These are phyloP conservation scores for Aaosphaeria arxii DNA, from an alignment of 2,329 filamentous ascomycete genomes.

Conservation along the genomic window DNA sequence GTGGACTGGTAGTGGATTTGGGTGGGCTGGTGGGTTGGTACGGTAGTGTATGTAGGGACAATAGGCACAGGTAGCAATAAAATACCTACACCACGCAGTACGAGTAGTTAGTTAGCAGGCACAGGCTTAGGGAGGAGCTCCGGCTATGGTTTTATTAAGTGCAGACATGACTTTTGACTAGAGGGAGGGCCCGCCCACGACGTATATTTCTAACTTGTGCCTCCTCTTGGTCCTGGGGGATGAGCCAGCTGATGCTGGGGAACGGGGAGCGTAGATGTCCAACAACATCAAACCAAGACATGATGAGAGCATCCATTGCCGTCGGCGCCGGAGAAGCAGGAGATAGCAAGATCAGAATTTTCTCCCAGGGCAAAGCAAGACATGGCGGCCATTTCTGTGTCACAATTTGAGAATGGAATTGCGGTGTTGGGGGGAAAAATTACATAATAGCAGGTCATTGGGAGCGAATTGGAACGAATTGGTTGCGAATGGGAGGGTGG, in stretches of 20 bases:
- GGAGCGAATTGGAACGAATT: conserved; percentile 25
- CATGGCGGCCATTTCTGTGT: conserved; percentile 19
- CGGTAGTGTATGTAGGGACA: too few species aligned
- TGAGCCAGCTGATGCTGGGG: neutral
- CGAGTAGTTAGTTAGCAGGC: neutral
- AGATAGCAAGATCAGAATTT: conserved; percentile 15
- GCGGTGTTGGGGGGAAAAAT: conserved; percentile 24
- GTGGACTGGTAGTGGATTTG: too few species aligned
- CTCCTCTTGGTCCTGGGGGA: too few species aligned
- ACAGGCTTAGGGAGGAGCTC: neutral
- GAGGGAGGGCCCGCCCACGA: too few species aligned
- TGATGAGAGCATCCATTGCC: conserved; percentile 4
- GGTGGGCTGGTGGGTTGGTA: too few species aligned
- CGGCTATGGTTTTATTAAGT: too few species aligned
- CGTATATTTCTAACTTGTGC: too few species aligned
- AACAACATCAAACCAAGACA: conserved; percentile 6
- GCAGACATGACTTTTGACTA: too few species aligned
- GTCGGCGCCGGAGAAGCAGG: conserved; percentile 29
- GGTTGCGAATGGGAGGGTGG: conserved; percentile 3
- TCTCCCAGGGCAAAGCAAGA: neutral
- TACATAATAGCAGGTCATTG: conserved; percentile 33
- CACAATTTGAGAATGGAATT: conserved; percentile 24
- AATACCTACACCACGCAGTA: too few species aligned
- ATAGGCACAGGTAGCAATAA: too few species aligned
- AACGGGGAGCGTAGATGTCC: conserved; percentile 6